Conservation (phyloP, 2,329 filamentous ascomycete genomes). For the Colletotrichum musicola region DNA sequence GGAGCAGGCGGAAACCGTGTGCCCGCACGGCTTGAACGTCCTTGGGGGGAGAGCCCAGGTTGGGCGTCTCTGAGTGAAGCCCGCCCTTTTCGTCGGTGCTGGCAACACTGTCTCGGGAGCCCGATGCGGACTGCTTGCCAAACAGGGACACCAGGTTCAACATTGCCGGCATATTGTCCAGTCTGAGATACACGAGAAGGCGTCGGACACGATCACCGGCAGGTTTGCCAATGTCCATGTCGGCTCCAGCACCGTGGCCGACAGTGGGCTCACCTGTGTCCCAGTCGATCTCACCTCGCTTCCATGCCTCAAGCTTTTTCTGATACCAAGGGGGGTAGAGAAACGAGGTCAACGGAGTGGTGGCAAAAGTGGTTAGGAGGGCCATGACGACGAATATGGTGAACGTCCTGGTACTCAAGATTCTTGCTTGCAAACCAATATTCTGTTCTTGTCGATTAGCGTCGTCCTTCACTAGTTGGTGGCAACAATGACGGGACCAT, state of each 20-base stretch:
- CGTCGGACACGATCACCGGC: constrained; percentile 42
- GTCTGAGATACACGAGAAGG: constrained; percentile 63
- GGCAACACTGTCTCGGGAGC: neutral
- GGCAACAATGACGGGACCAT: too few species aligned
- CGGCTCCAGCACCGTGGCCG: constrained; percentile 51
- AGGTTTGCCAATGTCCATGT: constrained; percentile 41
- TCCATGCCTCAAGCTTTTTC: constrained; percentile 57
- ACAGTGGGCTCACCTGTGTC: constrained; percentile 48
- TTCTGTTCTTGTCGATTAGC: constrained; percentile 45
- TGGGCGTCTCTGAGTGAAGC: constrained; percentile 16
- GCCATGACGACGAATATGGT: constrained; percentile 91
- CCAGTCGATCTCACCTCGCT: constrained; percentile 85
- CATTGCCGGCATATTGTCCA: constrained; percentile 76
- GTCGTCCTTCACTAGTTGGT: too few species aligned
- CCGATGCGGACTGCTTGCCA: constrained; percentile 25
- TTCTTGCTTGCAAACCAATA: constrained; percentile 80
- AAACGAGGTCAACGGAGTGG: constrained; percentile 75
- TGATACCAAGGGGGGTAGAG: constrained; percentile 72
- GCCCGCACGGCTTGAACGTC: constrained; percentile 72
- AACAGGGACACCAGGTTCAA: constrained; percentile 90
- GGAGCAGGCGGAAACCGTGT: constrained; percentile 82
- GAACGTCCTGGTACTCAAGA: constrained; percentile 79
- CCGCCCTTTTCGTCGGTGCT: constrained; percentile 20
- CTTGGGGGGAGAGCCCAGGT: constrained; percentile 41
- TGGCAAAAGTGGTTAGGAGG: constrained; percentile 80